These are phyloP conservation scores for Podospora anserina DNA, from an alignment of 495 filamentous ascomycete species.

Conservation along the genomic window DNA sequence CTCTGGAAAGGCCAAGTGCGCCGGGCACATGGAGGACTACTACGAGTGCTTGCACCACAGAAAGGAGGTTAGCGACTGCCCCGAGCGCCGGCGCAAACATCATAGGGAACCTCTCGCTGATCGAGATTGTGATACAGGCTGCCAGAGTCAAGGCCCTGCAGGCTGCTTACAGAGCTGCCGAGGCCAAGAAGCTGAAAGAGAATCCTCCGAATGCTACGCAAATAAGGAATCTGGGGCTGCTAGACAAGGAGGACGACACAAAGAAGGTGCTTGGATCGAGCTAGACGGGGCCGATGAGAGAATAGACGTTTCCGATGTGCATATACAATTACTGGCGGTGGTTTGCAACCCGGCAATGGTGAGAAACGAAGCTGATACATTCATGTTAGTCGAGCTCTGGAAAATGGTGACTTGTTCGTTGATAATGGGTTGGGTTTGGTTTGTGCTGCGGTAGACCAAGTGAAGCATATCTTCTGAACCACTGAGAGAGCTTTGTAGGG, in stretches of 20 bases:
- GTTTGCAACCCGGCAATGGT: background rate
- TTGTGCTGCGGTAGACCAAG: background rate
- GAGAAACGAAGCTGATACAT: background rate
- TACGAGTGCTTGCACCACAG: constrained; percentile 97
- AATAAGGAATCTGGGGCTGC: constrained; percentile 77
- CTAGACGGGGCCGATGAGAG: constrained; percentile 19
- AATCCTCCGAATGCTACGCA: constrained; percentile 67
- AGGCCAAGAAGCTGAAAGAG: constrained; percentile 71
- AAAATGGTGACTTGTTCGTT: background rate
- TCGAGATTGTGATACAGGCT: constrained; percentile 51
- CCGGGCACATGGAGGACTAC: constrained; percentile 89
- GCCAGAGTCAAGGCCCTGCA: constrained; percentile 75
- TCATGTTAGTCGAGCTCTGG: background rate
- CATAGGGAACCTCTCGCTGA: constrained; percentile 5
- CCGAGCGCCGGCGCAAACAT: constrained; percentile 1
- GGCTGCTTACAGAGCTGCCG: constrained; percentile 79
- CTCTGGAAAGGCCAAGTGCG: constrained; percentile 83
- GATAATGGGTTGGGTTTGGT: background rate
- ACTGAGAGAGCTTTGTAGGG: background rate
- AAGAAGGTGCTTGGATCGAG: constrained; percentile 54
- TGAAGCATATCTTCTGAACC: background rate
- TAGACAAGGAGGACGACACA: constrained; percentile 79
- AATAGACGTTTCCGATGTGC: constrained; percentile 15
- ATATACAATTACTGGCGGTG: constrained; percentile 17
- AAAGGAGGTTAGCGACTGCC: constrained; percentile 70